Conservation (phyloP, 2,329 filamentous ascomycete species). For the Apiospora rasikravindrae region DNA sequence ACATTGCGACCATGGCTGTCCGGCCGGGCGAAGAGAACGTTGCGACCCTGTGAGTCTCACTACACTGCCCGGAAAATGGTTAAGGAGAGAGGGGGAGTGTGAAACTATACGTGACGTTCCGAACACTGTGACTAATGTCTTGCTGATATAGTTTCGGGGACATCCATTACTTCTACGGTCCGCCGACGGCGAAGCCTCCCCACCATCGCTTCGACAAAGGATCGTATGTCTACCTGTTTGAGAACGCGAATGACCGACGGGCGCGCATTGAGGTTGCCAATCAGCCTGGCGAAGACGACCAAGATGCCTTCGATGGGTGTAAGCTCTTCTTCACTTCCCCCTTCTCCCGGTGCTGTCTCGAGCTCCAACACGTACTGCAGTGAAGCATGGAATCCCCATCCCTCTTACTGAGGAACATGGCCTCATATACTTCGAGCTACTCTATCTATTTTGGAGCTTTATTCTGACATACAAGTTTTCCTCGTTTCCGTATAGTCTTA, state of each 20-base stretch:
- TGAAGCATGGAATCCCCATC: no score
- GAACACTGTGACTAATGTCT: neutral
- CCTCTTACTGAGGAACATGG: no score
- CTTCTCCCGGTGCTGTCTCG: neutral
- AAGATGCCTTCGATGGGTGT: constrained; percentile 82
- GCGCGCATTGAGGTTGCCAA: constrained; percentile 80
- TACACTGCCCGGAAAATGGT: neutral
- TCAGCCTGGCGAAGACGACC: constrained; percentile 72
- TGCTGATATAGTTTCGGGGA: constrained; percentile 68
- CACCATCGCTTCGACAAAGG: constrained; percentile 82
- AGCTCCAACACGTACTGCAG: neutral
- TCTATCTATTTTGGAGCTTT: neutral
- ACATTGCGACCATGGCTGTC: constrained; percentile 44
- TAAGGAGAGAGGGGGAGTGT: neutral
- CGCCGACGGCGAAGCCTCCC: constrained; percentile 68
- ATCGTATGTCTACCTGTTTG: constrained; percentile 81
- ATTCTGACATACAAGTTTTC: neutral
- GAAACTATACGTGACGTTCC: neutral
- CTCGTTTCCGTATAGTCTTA: constrained; percentile 54
- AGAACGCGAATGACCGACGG: constrained; percentile 69
- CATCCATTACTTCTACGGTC: constrained; percentile 78
- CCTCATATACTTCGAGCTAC: neutral
- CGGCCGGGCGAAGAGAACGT: constrained; percentile 53
- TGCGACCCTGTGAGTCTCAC: constrained; percentile 50
- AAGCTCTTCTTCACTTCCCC: constrained; percentile 42